phyloP scores from a whole-genome alignment of 2,329 filamentous ascomycete genomes.

The Verruconis gallopava region DNA sequence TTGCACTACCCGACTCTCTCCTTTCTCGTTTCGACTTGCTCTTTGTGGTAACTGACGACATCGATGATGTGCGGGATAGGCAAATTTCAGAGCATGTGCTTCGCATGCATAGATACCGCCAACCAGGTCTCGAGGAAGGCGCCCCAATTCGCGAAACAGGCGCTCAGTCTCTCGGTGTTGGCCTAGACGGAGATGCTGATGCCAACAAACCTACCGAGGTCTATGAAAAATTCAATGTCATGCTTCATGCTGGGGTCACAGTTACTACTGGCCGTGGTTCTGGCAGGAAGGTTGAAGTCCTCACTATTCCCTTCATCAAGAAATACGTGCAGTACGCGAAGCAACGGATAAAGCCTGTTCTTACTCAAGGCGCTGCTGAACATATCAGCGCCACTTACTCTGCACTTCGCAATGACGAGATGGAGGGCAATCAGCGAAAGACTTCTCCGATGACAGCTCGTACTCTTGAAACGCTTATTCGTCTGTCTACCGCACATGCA shows the following conservation, averaged over 20 bases:
- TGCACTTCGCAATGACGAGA: slow-evolving; percentile 84
- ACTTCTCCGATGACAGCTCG: slow-evolving; percentile 93
- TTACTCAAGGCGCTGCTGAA: slow-evolving; percentile 84
- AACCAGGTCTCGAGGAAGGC: slow-evolving; percentile 85
- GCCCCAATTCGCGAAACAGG: slow-evolving; percentile 83
- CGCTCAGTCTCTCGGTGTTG: slow-evolving; percentile 75
- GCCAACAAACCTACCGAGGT: slow-evolving; percentile 73
- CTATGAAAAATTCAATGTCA: slow-evolving; percentile 90
- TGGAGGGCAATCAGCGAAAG: slow-evolving; percentile 84
- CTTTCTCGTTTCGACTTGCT: slow-evolving; percentile 96
- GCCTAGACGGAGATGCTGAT: slow-evolving; percentile 59
- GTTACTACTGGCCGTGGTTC: slow-evolving; percentile 60
- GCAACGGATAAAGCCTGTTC: slow-evolving; percentile 71
- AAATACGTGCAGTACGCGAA: slow-evolving; percentile 99
- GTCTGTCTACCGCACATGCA: slow-evolving; percentile 88
- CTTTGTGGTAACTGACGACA: slow-evolving; percentile 96
- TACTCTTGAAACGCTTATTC: slow-evolving; percentile 96
- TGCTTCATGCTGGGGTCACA: slow-evolving; percentile 87
- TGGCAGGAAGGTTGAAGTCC: slow-evolving; percentile 67
- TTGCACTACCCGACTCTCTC: slow-evolving; percentile 88
- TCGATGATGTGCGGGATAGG: slow-evolving; percentile 83
- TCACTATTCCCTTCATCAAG: slow-evolving; percentile 97
- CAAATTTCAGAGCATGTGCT: slow-evolving; percentile 92
- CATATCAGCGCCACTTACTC: slow-evolving; percentile 88
- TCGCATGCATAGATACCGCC: slow-evolving; percentile 91